These are phyloP conservation scores for Silene coronaria DNA, from an alignment of 179 eudicot species.

Conservation along the genomic window DNA sequence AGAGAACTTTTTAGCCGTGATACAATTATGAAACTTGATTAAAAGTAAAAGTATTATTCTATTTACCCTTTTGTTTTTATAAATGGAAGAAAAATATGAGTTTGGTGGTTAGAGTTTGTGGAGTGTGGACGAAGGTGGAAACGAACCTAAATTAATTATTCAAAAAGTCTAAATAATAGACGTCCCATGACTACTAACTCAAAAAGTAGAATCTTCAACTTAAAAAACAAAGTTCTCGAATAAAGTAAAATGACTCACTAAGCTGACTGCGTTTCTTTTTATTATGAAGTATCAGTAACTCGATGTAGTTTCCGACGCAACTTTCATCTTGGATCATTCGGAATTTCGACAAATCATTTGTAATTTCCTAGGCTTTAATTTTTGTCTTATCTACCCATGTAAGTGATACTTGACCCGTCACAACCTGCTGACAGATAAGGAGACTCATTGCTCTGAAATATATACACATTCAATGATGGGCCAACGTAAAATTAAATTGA, in stretches of 20 bases:
- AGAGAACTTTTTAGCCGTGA: slow-evolving; percentile 11
- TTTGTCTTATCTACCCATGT: no score
- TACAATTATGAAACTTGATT: slow-evolving; percentile 15
- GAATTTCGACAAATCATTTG: no score
- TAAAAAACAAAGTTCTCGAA: slow-evolving; percentile 10
- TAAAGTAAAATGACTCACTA: no score
- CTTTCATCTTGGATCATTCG: no score
- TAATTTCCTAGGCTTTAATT: no score
- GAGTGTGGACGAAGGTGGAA: not conserved
- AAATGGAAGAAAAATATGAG: not conserved
- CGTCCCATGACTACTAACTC: slow-evolving; percentile 1
- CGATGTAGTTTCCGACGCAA: no score
- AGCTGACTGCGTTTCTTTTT: no score
- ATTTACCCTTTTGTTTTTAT: no score
- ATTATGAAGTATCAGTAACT: no score
- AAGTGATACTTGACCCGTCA: no score
- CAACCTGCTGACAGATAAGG: no score
- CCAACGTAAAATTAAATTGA: not conserved
- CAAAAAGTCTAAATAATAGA: not conserved
- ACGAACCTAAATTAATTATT: not conserved
- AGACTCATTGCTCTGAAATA: slow-evolving; percentile 4
- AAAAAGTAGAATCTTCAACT: slow-evolving; percentile 14
- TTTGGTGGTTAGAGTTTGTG: slow-evolving; percentile 1
- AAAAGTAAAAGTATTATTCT: not conserved
- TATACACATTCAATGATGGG: slow-evolving; percentile 1